Conservation (phyloP, 257 asterid species). For the Linaria vulgaris region DNA sequence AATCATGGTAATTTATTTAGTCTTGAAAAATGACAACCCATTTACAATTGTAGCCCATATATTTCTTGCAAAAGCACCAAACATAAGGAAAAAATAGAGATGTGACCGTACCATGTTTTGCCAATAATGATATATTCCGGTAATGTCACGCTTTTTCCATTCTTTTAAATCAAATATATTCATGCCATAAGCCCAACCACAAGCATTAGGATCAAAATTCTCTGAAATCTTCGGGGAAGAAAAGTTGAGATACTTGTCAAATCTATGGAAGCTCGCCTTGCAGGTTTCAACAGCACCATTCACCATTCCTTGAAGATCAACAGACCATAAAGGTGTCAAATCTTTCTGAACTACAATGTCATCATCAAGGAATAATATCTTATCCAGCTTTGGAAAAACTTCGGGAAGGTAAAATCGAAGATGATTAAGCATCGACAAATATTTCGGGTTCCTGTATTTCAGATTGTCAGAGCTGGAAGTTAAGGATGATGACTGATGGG, state of each 20-base stretch:
- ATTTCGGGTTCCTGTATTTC: conserved; percentile 89
- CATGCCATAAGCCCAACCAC: conserved; percentile 99
- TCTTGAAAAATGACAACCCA: neutral
- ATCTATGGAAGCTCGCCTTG: conserved; percentile 95
- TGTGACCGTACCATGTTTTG: conserved; percentile 62
- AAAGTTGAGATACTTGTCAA: conserved; percentile 88
- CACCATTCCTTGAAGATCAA: conserved; percentile 83
- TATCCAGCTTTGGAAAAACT: conserved; percentile 84
- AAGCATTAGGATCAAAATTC: conserved; percentile 80
- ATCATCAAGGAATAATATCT: conserved; percentile 84
- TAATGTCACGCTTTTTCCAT: conserved; percentile 84
- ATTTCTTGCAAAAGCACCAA: conserved; percentile 10
- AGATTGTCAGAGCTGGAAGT: conserved; percentile 76
- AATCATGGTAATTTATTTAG: neutral
- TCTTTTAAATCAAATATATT: conserved; percentile 81
- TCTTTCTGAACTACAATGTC: conserved; percentile 96
- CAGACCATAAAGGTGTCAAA: conserved; percentile 84
- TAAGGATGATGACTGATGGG: conserved; percentile 77
- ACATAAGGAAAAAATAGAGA: conserved; percentile 16
- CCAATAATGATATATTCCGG: conserved; percentile 94
- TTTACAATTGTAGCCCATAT: neutral
- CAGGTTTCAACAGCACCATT: conserved; percentile 96
- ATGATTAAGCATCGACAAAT: conserved; percentile 93
- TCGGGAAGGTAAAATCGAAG: conserved; percentile 95
- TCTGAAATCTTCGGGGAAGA: conserved; percentile 80